Base-by-base conservation (phyloP, 148 eudicot species). In the Rhododendron williamsianum region DNA sequence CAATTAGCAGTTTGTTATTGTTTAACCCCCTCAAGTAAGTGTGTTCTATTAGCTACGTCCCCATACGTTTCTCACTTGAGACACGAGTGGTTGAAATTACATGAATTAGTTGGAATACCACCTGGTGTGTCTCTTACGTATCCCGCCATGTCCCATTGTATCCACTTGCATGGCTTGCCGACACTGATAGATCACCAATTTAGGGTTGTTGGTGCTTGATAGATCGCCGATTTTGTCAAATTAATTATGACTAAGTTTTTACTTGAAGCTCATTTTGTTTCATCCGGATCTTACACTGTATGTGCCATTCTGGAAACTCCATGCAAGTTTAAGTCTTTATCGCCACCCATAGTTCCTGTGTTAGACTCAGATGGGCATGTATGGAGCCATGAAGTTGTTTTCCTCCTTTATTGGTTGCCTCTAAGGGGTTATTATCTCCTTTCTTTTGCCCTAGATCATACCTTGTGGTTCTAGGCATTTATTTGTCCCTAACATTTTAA, bases 401-500 rank as follows among this genome's bases (percentile, higher is more conserved):
- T 46, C 52, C 80, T 79, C 43, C 41, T 65, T 41, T 83, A 33
- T 36, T 85, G 85, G 46, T 63, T 52, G 18, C 46, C 38, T 72
- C 27, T 51, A 16, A 19, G 58, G 25, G 23, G 51, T 76, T 33
- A 54, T 33, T 56, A 12, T 36, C 35, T 81, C 54, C 19, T 76
- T 52, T 76, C 49, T 30, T 73, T 82, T 81, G 33, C 13, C 65
- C 69, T 60, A 27, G 65, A 43, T 27, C 73, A 58, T 45, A 13
- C 45, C 69, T 73, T 82, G 49, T 78, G 67, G 43, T 72, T 86
- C 82, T 60, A 9, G 1, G 19, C 35, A 23, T 67, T 38, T n/a
- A 72, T 52, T 81, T 60, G 3, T 76, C 65, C 35, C 84, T 87
- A 82, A 85, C 81, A 89, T 83, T 83, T 71, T 65, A n/a, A 45